phyloP scores from a whole-genome alignment of 192 early-diverging fungal genomes.

The Rhizoclosmatium globosum region DNA sequence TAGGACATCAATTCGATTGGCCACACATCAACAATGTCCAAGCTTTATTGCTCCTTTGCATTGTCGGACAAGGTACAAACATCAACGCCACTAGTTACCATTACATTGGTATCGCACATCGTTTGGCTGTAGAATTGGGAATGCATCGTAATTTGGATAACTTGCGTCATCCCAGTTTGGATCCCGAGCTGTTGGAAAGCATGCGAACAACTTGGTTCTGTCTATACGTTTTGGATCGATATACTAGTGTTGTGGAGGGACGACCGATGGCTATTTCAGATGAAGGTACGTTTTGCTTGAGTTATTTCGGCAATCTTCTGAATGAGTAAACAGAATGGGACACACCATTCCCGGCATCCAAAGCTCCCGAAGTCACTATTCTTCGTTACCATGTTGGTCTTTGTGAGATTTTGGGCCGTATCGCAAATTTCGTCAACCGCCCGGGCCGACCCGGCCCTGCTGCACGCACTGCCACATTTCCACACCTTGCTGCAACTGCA shows the following conservation, averaged over 20 bases:
- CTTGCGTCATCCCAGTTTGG: constrained; percentile 48
- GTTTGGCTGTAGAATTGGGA: constrained; percentile 58
- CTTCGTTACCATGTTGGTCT: constrained; percentile 55
- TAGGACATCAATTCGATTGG: constrained; percentile 60
- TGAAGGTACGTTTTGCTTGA: constrained; percentile 43
- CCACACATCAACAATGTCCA: constrained; percentile 61
- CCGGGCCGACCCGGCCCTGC: constrained; percentile 35
- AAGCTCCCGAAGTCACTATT: constrained; percentile 32
- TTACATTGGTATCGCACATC: constrained; percentile 60
- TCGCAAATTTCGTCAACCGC: constrained; percentile 55
- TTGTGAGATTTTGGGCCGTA: constrained; percentile 55
- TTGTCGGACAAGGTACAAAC: constrained; percentile 57
- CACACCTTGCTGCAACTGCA: not conserved
- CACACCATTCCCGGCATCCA: constrained; percentile 50
- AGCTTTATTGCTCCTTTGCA: constrained; percentile 48
- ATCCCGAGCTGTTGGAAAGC: constrained; percentile 48
- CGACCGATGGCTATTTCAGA: constrained; percentile 58
- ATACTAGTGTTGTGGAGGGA: constrained; percentile 55
- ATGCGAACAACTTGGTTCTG: constrained; percentile 60
- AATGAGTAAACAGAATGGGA: constrained; percentile 51
- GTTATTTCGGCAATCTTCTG: not conserved
- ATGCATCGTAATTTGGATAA: constrained; percentile 61
- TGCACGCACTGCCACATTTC: not conserved
- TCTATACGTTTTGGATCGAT: constrained; percentile 58
- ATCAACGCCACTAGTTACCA: constrained; percentile 55